These are phyloP conservation scores for Cladophialophora exuberans DNA, from an alignment of 2,329 filamentous ascomycete species.

Conservation along the genomic window DNA sequence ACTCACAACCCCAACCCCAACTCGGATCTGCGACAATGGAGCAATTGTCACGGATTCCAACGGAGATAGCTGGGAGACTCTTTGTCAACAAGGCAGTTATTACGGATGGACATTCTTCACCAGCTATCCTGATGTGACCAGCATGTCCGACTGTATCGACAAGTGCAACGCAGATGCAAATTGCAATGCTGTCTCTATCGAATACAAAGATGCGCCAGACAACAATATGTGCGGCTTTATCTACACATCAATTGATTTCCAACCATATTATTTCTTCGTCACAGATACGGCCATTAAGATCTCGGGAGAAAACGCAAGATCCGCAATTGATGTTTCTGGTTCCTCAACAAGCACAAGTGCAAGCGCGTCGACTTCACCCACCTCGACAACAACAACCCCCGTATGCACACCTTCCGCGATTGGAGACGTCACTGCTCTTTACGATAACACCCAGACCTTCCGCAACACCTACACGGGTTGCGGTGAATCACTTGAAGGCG, in stretches of 20 bases:
- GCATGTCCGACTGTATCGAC: constrained; percentile 1
- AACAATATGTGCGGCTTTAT: constrained; percentile 9
- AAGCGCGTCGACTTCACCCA: neutral
- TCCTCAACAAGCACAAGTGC: neutral
- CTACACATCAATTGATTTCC: constrained; percentile 8
- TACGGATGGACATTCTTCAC: constrained; percentile 5
- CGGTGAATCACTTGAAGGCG: constrained; percentile 8
- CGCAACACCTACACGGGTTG: constrained; percentile 8
- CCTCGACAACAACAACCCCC: constrained; percentile 5
- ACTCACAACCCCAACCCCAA: neutral
- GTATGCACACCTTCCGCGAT: constrained; percentile 7
- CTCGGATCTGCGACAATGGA: neutral
- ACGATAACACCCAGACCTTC: constrained; percentile 6
- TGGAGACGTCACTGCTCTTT: constrained; percentile 8
- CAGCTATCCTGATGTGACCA: neutral
- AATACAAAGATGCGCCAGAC: constrained; percentile 1
- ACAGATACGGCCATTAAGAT: constrained; percentile 8
- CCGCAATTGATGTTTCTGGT: neutral
- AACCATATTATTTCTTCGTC: constrained; percentile 1
- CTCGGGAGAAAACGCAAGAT: constrained; percentile 4
- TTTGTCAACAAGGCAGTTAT: constrained; percentile 5
- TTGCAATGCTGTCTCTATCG: constrained; percentile 5
- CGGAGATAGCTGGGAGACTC: constrained; percentile 7
- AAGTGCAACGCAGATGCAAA: constrained; percentile 6
- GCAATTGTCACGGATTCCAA: neutral